Percentiles rank a stretch among this genome's conserved stretches.
phyloP scores from a whole-genome alignment of 371 early-diverging fungal genomes.

The Mortierella sp. region DNA sequence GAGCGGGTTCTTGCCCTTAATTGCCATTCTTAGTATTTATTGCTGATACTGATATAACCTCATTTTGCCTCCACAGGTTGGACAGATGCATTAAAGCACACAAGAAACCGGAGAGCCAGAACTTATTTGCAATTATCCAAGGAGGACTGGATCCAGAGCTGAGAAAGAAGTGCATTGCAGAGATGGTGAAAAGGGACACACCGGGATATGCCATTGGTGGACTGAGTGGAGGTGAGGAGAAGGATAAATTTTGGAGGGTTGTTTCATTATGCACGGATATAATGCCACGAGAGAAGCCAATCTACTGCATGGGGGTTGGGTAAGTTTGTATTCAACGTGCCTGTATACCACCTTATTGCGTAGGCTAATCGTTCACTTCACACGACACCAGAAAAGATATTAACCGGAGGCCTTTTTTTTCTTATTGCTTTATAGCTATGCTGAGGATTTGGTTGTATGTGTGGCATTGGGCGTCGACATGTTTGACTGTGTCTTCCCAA shows the following conservation, averaged over 20 bases:
- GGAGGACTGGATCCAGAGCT: constrained; percentile 89
- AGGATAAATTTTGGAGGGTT: constrained; percentile 92
- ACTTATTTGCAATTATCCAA: constrained; percentile 97
- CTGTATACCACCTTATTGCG: too few relatives aligned
- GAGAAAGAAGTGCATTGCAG: constrained; percentile 83
- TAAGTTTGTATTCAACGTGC: constrained; percentile 47
- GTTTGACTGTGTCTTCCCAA: constrained; percentile 98
- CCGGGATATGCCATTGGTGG: constrained; percentile 98
- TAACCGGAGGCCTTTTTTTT: not conserved
- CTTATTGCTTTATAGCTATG: constrained; percentile 80
- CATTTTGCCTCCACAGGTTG: constrained; percentile 57
- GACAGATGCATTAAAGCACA: constrained; percentile 93
- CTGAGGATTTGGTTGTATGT: constrained; percentile 94
- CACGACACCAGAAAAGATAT: not conserved
- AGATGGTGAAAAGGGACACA: constrained; percentile 90
- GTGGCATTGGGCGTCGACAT: constrained; percentile 96
- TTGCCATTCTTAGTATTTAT: not conserved
- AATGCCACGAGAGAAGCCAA: constrained; percentile 89
- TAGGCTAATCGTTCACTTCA: not conserved
- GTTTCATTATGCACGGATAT: constrained; percentile 88
- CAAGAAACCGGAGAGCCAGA: constrained; percentile 81
- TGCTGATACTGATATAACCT: not conserved
- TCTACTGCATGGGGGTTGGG: constrained; percentile 98
- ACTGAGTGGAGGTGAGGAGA: constrained; percentile 95
- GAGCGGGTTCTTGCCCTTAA: not conserved